Conservation (phyloP, 768 basidiomycete genomes). For the Mycena galericulata region DNA sequence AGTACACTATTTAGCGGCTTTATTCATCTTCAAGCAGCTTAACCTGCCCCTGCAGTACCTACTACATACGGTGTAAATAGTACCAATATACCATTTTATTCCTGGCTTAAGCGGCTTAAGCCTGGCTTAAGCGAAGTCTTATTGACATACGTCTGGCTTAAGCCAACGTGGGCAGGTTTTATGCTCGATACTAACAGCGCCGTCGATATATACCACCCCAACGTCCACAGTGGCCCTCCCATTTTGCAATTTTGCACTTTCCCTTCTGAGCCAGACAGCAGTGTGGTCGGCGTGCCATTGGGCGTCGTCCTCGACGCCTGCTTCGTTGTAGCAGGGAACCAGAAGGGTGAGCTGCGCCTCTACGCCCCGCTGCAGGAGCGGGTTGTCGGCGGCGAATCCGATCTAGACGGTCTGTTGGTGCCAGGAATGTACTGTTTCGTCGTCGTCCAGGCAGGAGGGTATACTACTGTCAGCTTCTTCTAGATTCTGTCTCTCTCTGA, state of each 20-base stretch:
- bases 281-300: conserved; percentile 3
- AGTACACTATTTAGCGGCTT: no score
- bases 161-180: no score
- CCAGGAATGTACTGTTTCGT: conserved; percentile 1
- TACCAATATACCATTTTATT: no score
- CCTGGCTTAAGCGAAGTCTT: no score
- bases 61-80: no score
- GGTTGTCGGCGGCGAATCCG: background rate
- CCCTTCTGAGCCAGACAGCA: background rate
- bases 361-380: background rate
- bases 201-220: conserved; percentile 11
- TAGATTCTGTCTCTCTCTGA: conserved; percentile 4
- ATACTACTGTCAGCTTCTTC: conserved; percentile 4
- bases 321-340: conserved; percentile 5
- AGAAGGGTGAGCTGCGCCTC: background rate
- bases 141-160: no score
- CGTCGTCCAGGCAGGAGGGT: background rate
- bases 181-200: background rate
- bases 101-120: no score
- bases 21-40: no score
- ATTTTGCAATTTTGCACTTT: background rate
- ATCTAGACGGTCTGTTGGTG: conserved; percentile 1
- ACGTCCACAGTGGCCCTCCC: background rate
- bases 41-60: no score
- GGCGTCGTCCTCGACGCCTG: conserved; percentile 23